Conservation (phyloP, 768 basidiomycete species). For the Termitomyces sp. region DNA sequence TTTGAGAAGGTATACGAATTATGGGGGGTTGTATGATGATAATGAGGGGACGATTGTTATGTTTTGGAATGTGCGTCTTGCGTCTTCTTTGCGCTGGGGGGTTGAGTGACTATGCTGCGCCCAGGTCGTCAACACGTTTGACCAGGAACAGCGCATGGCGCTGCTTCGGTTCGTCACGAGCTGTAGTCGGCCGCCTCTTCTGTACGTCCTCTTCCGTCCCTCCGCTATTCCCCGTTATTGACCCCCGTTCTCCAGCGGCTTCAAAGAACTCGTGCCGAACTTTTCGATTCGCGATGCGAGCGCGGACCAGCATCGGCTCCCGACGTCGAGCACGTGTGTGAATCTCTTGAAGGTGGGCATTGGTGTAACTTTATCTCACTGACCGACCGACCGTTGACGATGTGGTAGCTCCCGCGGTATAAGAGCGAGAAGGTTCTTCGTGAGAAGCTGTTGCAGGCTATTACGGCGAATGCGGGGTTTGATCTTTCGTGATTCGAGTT, state of each 20-base stretch:
- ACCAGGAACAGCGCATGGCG: constrained; percentile 73
- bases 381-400: too few relatives aligned
- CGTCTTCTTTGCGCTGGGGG: too few relatives aligned
- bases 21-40: constrained; percentile 77
- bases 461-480: constrained; percentile 87
- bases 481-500: constrained; percentile 76
- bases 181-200: constrained; percentile 82
- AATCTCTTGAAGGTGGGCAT: constrained; percentile 79
- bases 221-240: too few relatives aligned
- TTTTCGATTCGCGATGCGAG: constrained; percentile 88
- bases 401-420: constrained; percentile 69
- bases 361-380: neutral
- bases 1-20: too few relatives aligned
- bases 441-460: constrained; percentile 80
- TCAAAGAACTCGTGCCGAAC: constrained; percentile 82
- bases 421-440: constrained; percentile 58
- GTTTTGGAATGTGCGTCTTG: constrained; percentile 75
- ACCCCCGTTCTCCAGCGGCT: constrained; percentile 50
- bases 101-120: neutral
- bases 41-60: constrained; percentile 64
- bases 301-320: constrained; percentile 63
- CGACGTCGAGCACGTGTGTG: constrained; percentile 84
- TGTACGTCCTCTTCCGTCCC: constrained; percentile 44
- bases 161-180: constrained; percentile 92
- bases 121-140: constrained; percentile 75